Percentiles rank a stretch among this genome's conserved stretches.
Conservation (phyloP, 345 rosid species). For the Turnera subulata region DNA sequence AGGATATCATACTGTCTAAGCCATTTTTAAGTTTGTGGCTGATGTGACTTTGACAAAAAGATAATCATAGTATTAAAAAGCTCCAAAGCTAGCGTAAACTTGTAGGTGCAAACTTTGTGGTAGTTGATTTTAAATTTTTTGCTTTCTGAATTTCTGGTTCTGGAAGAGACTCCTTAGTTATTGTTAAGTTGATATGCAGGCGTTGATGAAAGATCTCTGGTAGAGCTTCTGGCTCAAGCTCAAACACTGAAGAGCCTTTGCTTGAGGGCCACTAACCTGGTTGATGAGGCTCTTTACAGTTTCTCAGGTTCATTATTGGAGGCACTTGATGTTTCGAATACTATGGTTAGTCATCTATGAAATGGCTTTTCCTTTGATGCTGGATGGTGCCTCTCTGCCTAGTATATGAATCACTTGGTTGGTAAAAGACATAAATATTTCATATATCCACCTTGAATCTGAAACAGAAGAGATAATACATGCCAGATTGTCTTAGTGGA, state of each 20-base stretch:
- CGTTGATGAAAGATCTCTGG: constrained; percentile 40
- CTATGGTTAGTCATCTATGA: constrained; percentile 47
- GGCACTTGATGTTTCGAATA: constrained; percentile 69
- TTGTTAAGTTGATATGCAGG: constrained; percentile 36
- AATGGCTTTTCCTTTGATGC: not conserved
- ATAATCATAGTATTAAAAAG: too few relatives aligned
- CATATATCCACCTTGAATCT: constrained; percentile 5
- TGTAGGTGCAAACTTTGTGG: not conserved
- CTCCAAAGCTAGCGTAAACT: too few relatives aligned
- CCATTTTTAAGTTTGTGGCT: too few relatives aligned
- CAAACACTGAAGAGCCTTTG: constrained; percentile 54
- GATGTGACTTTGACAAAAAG: too few relatives aligned
- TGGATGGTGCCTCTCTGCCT: not conserved
- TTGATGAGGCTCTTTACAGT: constrained; percentile 45
- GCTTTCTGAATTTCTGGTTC: constrained; percentile 3
- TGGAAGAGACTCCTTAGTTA: constrained; percentile 3
- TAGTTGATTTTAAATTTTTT: not conserved
- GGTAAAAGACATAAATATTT: not conserved
- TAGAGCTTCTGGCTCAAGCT: constrained; percentile 46
- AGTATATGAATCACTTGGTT: not conserved
- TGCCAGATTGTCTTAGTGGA: not conserved
- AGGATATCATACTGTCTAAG: too few relatives aligned
- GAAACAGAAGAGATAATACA: not conserved
- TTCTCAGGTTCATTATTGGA: constrained; percentile 67
- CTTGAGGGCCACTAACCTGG: constrained; percentile 57